Conservation (phyloP, 2,329 filamentous ascomycete species). For the Atkinsonella hypoxylon region DNA sequence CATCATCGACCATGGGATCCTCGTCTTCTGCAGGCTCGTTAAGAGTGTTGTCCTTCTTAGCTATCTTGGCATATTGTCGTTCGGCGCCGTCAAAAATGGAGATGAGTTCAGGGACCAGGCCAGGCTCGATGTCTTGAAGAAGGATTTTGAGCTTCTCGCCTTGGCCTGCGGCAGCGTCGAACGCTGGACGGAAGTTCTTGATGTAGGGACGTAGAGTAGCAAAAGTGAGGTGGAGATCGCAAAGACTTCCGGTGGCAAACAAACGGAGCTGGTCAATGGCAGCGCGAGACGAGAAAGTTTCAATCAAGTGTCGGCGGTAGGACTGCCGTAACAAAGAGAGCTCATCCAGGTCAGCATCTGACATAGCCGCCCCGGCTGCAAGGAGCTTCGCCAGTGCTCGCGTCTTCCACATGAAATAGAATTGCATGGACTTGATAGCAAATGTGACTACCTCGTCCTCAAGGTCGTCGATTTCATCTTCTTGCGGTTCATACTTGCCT, state of each 20-base stretch:
- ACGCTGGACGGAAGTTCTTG: slow-evolving; percentile 24
- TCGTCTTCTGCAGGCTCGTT: slow-evolving; percentile 60
- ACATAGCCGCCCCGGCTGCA: slow-evolving; percentile 40
- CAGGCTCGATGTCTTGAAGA: slow-evolving; percentile 55
- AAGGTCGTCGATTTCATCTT: slow-evolving; percentile 59
- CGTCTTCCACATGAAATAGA: slow-evolving; percentile 95
- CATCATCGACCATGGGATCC: slow-evolving; percentile 54
- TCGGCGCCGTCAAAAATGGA: slow-evolving; percentile 70
- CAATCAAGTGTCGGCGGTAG: slow-evolving; percentile 52
- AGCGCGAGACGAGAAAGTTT: slow-evolving; percentile 53
- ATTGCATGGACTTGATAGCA: slow-evolving; percentile 63
- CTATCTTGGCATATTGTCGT: slow-evolving; percentile 61
- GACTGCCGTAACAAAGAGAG: slow-evolving; percentile 42
- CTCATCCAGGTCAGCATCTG: slow-evolving; percentile 46
- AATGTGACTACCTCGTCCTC: slow-evolving; percentile 70
- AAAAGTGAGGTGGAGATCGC: slow-evolving; percentile 75
- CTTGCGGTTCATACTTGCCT: slow-evolving; percentile 55
- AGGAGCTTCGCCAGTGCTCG: slow-evolving; percentile 45
- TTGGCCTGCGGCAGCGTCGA: slow-evolving; percentile 12
- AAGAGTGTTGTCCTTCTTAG: slow-evolving; percentile 42
- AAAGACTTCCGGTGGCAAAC: slow-evolving; percentile 60
- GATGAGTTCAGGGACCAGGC: slow-evolving; percentile 55
- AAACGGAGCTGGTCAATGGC: slow-evolving; percentile 70
- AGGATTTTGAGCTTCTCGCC: slow-evolving; percentile 29
- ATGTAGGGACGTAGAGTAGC: slow-evolving; percentile 52